Base-by-base conservation (phyloP, 495 filamentous ascomycete genomes). In the Daldinia decipiens region DNA sequence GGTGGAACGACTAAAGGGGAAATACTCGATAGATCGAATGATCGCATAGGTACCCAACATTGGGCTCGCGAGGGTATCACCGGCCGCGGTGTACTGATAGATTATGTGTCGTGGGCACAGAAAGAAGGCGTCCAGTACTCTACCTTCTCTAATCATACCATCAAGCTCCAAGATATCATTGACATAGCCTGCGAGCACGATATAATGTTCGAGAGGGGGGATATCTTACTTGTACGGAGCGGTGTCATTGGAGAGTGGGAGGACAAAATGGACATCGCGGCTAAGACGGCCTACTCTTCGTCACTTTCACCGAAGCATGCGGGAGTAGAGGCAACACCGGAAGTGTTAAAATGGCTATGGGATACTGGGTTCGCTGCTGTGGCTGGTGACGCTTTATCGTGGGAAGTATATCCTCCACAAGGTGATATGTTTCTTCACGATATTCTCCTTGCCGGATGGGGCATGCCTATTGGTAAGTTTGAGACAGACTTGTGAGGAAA, bases 161-260 rank as follows among this genome's bases (percentile, higher is more conserved):
- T 66, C 55, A 52, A 39, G 54, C 47, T 72, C 1, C 31, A 51
- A 12, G 57, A 62, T 27, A 56, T 72, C 12, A 53, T 64, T 1
- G 63, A 68, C 4, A 72, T 82, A 24, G 66, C 67, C 1, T 77
- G 78, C 45, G 72, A 78, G 27, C 68, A 78, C 21, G 66, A 77
- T 4, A 74, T 77, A 5, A 74, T 60, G 1, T 80, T 84, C 39
- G 78, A 78, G 0, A 77, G 71, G 2, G 86, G 84, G 27, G 86
- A 87, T 64, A 85, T 88, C 58, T 77, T 87, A 21, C 82, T 88
- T 63, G 76, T 88, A 43, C 83, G 85, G 5, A 81, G 77, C 4
- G 86, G 86, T 4, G 82, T 81, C 63, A 85, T 80, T 6, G 70
- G 67, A 13, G 83, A 79, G 13, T 85, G 67, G 59, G 64, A 80